Evolutionary conservation across 257 asterid species (phyloP), one percentile per base, ranked within the genome.

Genomic region (Nicotiana paniculata): DNA sequence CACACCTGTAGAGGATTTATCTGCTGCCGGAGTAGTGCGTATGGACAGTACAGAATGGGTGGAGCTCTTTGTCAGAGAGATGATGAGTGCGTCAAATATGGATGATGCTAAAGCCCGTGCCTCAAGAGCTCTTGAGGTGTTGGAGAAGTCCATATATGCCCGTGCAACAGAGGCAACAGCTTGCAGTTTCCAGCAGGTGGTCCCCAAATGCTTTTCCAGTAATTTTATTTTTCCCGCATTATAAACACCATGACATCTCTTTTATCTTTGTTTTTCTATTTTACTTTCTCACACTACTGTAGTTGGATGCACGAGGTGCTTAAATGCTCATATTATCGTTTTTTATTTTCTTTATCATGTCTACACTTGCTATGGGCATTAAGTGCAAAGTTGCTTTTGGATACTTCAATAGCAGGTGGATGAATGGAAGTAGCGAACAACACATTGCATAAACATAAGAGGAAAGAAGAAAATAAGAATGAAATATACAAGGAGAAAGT

Each of bases 151-250:
- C 67, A 84, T 89, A 39, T 67, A 61, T 48, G 87, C 75, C 61
- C 81, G 62, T 65, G 93, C 90, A 76, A 86, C 90, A 81, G 89
- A 92, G 64, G 97, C 91, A 80, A 89, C 91, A 53, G 88, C 90
- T 64, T 89, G 87, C 81, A 81, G 83, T 85, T 88, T 88, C 79
- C 90, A 83, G 85, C 90, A 93, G 98, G 99, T 93, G 84, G 79
- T 81, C 63, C 39, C 46, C 24, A 15, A 13, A 30, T 39, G 35
- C 48, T 46, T 16, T 13, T 39, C 12, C 37, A 59, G 33, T 59
- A 37, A 13, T 75, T 37, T 64, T 10, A 5, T 2, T 30, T 13
- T 30, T n/a, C 18, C 9, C 13, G 35, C 35, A 24, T n/a, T 46
- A 21, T 28, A 43, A 46, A 12, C 78, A 46, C 35, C 35, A 12